Conservation (phyloP, 345 rosid genomes). For the Syzygium aromaticum region DNA sequence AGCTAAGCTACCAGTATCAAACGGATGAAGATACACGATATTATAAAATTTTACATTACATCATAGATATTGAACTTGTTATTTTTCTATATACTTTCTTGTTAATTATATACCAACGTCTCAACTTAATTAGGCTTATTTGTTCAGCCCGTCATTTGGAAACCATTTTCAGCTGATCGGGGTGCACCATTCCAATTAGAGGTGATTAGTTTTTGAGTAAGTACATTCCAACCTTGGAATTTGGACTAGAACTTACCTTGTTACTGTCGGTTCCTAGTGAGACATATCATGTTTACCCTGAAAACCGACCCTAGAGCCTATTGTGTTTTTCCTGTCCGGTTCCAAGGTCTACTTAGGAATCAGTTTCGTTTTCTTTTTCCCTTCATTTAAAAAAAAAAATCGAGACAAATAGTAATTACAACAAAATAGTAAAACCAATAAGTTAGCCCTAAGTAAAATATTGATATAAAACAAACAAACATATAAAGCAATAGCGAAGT, state of each 20-base stretch:
- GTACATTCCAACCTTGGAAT: no score
- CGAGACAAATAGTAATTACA: not conserved
- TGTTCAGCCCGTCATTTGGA: not conserved
- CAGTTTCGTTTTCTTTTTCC: not conserved
- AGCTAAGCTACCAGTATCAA: not conserved
- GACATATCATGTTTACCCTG: fast-evolving
- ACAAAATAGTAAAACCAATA: not conserved
- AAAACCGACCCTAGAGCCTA: fast-evolving
- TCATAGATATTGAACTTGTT: not conserved
- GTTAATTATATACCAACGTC: not conserved
- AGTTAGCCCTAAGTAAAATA: not conserved
- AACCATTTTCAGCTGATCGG: not conserved
- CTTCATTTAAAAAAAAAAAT: not conserved
- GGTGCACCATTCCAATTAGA: not conserved
- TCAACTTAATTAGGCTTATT: not conserved
- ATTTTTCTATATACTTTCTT: not conserved
- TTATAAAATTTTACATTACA: not conserved
- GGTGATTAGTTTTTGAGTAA: not conserved
- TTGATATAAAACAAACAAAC: not conserved
- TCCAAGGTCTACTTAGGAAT: not conserved
- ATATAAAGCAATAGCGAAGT: fast-evolving
- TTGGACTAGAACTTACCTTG: no score
- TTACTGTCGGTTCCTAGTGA: no score
- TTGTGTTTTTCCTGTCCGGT: fast-evolving
- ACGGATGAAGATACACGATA: not conserved